phyloP scores from a whole-genome alignment of 1,139 yeast genomes.

The Lodderomyces metapsilosis region DNA sequence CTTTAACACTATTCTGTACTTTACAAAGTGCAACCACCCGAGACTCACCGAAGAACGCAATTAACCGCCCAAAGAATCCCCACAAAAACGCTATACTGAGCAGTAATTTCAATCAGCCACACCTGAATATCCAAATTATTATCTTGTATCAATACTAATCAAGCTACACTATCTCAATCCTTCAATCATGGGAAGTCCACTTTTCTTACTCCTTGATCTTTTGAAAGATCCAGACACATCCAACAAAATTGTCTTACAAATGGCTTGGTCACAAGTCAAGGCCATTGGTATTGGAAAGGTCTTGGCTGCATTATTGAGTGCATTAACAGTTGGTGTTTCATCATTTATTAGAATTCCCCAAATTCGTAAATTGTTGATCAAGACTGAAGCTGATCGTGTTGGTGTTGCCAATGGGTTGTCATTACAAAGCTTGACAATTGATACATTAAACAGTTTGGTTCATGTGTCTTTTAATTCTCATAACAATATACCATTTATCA shows the following conservation, averaged over 20 bases:
- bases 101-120: neutral
- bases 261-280: slow-evolving; percentile 37
- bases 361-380: slow-evolving; percentile 33
- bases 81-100: neutral
- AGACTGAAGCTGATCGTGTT: slow-evolving; percentile 25
- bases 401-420: slow-evolving; percentile 41
- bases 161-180: too few species aligned
- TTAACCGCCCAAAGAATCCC: neutral
- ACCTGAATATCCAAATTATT: neutral
- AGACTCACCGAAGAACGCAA: too few species aligned
- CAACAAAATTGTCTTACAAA: slow-evolving; percentile 38
- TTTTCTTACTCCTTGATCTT: slow-evolving; percentile 28
- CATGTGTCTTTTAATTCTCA: slow-evolving; percentile 43
- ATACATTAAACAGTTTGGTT: slow-evolving; percentile 38
- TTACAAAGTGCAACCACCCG: too few species aligned
- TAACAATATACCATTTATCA: slow-evolving; percentile 34
- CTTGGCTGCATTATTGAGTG: slow-evolving; percentile 34
- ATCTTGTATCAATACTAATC: too few species aligned
- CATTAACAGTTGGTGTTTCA: slow-evolving; percentile 40
- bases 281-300: slow-evolving; percentile 39
- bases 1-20: too few species aligned
- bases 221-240: slow-evolving; percentile 42
- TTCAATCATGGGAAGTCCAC: slow-evolving; percentile 14
- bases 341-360: slow-evolving; percentile 45
- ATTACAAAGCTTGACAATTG: slow-evolving; percentile 36